Conservation (phyloP, 73 alveolate genomes). For the Tetrahymena elliotti region DNA sequence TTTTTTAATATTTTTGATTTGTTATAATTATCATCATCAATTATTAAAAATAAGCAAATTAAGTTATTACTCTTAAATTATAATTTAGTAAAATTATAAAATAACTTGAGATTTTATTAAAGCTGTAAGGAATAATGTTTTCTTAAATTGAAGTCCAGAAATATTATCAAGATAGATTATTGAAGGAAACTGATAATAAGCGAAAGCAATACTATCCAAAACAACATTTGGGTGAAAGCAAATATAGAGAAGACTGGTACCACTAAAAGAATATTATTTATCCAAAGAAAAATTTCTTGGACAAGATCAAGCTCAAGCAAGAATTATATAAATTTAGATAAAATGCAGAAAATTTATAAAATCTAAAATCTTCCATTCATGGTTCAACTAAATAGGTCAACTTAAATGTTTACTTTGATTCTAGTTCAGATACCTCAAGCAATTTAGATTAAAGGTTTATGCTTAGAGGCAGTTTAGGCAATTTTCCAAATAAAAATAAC, state of each 20-base stretch:
- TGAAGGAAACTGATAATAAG: not conserved
- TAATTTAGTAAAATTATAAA: not conserved
- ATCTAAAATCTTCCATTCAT: not conserved
- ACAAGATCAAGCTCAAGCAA: not conserved
- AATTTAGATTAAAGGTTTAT: not conserved
- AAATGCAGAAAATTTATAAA: not conserved
- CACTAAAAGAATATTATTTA: not conserved
- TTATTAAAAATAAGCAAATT: no score
- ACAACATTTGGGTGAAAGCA: not conserved
- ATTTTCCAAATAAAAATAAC: not conserved
- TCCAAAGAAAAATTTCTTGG: not conserved
- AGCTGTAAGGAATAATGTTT: not conserved
- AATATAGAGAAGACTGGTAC: not conserved
- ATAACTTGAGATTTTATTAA: not conserved
- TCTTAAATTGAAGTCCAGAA: not conserved
- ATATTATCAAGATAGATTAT: not conserved
- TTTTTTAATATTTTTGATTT: not conserved
- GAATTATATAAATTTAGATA: not conserved
- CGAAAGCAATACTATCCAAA: not conserved
- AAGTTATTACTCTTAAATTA: not conserved
- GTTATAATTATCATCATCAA: not conserved
- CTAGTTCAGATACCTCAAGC: not conserved
- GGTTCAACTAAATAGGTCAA: not conserved
- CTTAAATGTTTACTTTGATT: not conserved
- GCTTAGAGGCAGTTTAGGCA: not conserved